Percentiles rank a stretch among this genome's conserved stretches.
Conservation (phyloP, 495 filamentous ascomycete genomes). For the Lasiosphaeria hispida region DNA sequence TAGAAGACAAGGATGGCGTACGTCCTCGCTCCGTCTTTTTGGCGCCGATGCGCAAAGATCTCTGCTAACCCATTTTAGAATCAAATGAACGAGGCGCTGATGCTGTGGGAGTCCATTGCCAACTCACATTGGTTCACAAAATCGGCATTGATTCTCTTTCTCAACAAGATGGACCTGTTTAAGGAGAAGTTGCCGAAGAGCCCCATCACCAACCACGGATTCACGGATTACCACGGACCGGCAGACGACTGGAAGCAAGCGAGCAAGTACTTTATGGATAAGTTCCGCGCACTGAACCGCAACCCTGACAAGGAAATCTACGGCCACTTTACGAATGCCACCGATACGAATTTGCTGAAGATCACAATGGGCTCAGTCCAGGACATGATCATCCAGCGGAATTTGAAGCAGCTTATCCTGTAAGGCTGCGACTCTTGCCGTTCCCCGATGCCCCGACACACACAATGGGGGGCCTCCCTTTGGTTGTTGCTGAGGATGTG, state of each 20-base stretch:
- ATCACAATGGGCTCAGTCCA: slow-evolving; percentile 97
- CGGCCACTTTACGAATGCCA: slow-evolving; percentile 90
- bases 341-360: slow-evolving; percentile 91
- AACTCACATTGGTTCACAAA: slow-evolving; percentile 98
- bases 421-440: slow-evolving; percentile 48
- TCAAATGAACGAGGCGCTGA: slow-evolving; percentile 99
- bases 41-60: neutral
- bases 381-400: slow-evolving; percentile 99
- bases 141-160: slow-evolving; percentile 93
- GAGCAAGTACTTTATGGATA: slow-evolving; percentile 83
- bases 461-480: neutral
- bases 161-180: slow-evolving; percentile 99
- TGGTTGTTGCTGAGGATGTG: too few species aligned
- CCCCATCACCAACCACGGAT: slow-evolving; percentile 79
- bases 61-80: slow-evolving; percentile 58
- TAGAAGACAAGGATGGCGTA: slow-evolving; percentile 97
- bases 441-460: neutral
- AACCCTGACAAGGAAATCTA: slow-evolving; percentile 88
- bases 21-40: slow-evolving; percentile 36
- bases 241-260: slow-evolving; percentile 56
- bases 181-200: slow-evolving; percentile 79
- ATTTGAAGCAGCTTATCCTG: slow-evolving; percentile 90
- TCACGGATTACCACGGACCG: slow-evolving; percentile 78
- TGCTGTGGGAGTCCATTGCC: slow-evolving; percentile 96
- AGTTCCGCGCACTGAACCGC: slow-evolving; percentile 82